Evolutionary conservation across 2,329 filamentous ascomycete species (phyloP).

Genomic region (Tolypocladium cylindrosporum): DNA sequence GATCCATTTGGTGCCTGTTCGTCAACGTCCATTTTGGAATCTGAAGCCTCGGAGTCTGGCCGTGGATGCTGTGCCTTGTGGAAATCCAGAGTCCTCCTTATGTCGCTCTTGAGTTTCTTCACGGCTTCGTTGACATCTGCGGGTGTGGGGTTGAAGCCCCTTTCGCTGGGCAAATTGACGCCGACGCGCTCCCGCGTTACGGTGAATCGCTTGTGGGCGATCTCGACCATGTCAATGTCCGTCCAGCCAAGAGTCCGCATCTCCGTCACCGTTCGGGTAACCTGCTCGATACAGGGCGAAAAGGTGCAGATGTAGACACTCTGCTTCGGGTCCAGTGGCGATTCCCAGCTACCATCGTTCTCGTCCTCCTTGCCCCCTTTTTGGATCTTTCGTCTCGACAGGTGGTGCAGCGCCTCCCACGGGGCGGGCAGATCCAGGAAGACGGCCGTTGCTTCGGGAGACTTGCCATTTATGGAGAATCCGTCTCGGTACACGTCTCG

Average conservation of each 20-base stretch:
- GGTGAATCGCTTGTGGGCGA: slow-evolving; percentile 69
- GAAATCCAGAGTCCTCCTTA: slow-evolving; percentile 57
- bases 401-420: slow-evolving; percentile 67
- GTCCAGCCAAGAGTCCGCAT: slow-evolving; percentile 80
- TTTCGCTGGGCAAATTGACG: slow-evolving; percentile 52
- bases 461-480: slow-evolving; percentile 52
- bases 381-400: slow-evolving; percentile 42
- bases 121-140: slow-evolving; percentile 74
- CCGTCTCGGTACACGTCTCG: slow-evolving; percentile 71
- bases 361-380: slow-evolving; percentile 13
- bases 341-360: slow-evolving; percentile 32
- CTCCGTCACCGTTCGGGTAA: slow-evolving; percentile 71
- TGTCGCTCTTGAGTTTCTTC: slow-evolving; percentile 60
- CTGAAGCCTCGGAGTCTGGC: slow-evolving; percentile 16
- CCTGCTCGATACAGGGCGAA: slow-evolving; percentile 94
- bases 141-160: slow-evolving; percentile 59
- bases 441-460: slow-evolving; percentile 57
- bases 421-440: slow-evolving; percentile 76
- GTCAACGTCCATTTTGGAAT: slow-evolving; percentile 31
- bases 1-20: slow-evolving; percentile 10
- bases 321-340: slow-evolving; percentile 59
- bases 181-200: slow-evolving; percentile 75
- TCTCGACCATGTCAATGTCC: slow-evolving; percentile 87
- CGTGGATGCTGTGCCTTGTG: slow-evolving; percentile 32
- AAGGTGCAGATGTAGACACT: slow-evolving; percentile 83